Conservation (phyloP, 1,284 basidiomycete species). For the Tilletia horrida region DNA sequence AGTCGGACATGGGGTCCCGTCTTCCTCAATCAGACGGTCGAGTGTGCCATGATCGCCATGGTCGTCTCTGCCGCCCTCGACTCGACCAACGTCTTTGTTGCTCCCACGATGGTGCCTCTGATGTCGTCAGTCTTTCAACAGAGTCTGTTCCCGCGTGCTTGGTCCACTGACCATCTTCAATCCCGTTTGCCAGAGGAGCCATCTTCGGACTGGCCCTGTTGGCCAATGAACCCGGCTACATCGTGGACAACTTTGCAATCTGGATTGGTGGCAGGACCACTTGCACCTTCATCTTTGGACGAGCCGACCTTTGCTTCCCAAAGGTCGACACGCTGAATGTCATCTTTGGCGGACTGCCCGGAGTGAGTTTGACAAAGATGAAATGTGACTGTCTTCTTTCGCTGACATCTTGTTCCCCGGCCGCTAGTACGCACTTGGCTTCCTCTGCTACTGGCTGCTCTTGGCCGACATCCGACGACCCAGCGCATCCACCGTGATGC, state of each 20-base stretch:
- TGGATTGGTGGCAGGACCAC: neutral
- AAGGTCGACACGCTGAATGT: neutral
- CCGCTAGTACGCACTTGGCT: neutral
- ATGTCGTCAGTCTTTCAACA: neutral
- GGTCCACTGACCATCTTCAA: too few relatives aligned
- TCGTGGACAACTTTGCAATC: neutral
- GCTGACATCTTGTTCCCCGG: too few relatives aligned
- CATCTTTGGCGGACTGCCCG: neutral
- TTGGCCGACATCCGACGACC: conserved; percentile 9
- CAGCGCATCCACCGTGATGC: neutral
- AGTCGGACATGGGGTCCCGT: neutral
- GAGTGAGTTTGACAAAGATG: neutral
- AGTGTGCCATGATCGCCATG: neutral
- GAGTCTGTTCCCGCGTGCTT: too few relatives aligned
- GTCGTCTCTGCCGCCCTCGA: neutral
- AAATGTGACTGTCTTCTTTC: too few relatives aligned
- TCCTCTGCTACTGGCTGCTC: neutral
- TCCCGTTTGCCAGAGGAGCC: too few relatives aligned
- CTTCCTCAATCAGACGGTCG: neutral
- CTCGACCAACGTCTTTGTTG: conserved; percentile 1
- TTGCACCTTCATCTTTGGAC: neutral
- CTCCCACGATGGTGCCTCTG: neutral
- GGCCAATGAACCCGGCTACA: too few relatives aligned
- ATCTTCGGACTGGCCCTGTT: too few relatives aligned
- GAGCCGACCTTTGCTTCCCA: neutral